These are phyloP conservation scores for Wallacemonas collosoma DNA, from an alignment of 208 protist genomes.

Conservation along the genomic window DNA sequence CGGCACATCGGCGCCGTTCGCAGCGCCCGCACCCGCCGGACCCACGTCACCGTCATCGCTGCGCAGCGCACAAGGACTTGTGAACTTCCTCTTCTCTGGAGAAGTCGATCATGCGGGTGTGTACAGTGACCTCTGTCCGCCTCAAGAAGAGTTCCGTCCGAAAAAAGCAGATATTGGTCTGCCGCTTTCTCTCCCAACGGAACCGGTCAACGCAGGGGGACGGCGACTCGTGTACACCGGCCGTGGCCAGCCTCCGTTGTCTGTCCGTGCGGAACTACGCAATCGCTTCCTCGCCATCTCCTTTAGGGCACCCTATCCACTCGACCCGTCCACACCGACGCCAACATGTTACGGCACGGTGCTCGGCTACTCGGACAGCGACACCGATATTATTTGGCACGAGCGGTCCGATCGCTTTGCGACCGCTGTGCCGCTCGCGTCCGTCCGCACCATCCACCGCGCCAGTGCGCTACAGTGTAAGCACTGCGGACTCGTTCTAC, in stretches of 20 bases:
- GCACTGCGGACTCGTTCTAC: constrained; percentile 66
- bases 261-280: constrained; percentile 41
- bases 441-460: constrained; percentile 44
- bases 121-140: constrained; percentile 32
- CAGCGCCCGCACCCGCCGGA: too few species aligned
- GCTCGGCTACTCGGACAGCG: constrained; percentile 73
- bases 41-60: constrained; percentile 26
- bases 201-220: constrained; percentile 48
- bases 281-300: constrained; percentile 48
- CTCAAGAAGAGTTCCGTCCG: constrained; percentile 22
- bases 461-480: constrained; percentile 54
- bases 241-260: constrained; percentile 34
- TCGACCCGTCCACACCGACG: constrained; percentile 10
- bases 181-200: constrained; percentile 41
- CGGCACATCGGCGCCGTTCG: background rate
- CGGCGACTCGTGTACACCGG: constrained; percentile 66
- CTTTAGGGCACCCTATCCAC: constrained; percentile 32
- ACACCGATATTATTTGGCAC: constrained; percentile 78
- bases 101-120: constrained; percentile 14
- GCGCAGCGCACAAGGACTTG: constrained; percentile 43
- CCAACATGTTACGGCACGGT: constrained; percentile 61
- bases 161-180: constrained; percentile 34
- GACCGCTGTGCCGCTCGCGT: constrained; percentile 42
- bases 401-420: constrained; percentile 67
- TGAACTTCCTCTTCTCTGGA: constrained; percentile 43